Percentiles rank a stretch among this genome's conserved stretches.
phyloP scores from a whole-genome alignment of 192 early-diverging fungal species.

The Gaertneriomyces sp. region DNA sequence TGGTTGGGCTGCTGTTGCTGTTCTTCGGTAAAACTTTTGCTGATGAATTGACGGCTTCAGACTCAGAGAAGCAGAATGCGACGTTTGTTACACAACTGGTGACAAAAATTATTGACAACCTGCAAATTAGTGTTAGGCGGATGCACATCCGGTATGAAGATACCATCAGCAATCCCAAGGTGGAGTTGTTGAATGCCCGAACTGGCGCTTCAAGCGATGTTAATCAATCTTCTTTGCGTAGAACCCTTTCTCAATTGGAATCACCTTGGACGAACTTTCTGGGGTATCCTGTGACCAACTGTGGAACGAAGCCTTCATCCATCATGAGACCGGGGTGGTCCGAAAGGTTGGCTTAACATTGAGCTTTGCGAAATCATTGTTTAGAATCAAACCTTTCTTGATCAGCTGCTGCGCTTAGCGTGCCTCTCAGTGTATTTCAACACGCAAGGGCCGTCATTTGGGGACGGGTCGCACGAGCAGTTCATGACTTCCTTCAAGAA shows the following conservation, averaged over 20 bases:
- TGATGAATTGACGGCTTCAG: no score
- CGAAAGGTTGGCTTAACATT: constrained; percentile 66
- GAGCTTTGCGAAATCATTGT: neutral
- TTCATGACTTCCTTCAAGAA: constrained; percentile 41
- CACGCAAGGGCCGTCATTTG: constrained; percentile 64
- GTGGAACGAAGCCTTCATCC: constrained; percentile 79
- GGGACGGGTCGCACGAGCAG: constrained; percentile 46
- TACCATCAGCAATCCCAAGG: constrained; percentile 64
- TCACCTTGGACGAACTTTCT: constrained; percentile 85
- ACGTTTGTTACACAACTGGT: constrained; percentile 85
- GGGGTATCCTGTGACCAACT: constrained; percentile 84
- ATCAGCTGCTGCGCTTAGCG: constrained; percentile 59
- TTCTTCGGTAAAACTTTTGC: no score
- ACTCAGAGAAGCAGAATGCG: constrained; percentile 18
- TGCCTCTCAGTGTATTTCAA: constrained; percentile 87
- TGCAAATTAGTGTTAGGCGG: constrained; percentile 91
- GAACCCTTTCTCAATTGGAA: constrained; percentile 81
- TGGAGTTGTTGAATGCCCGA: neutral
- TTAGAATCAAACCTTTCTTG: constrained; percentile 5
- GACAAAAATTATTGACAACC: constrained; percentile 92
- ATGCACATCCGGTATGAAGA: constrained; percentile 98
- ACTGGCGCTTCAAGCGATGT: neutral
- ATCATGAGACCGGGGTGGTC: constrained; percentile 71
- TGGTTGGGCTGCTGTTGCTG: neutral
- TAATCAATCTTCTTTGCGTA: neutral